Evolutionary conservation across 352 stramenopile species (phyloP), one percentile per base, ranked within the genome.

Genomic region (Saprolegnia diclina): DNA sequence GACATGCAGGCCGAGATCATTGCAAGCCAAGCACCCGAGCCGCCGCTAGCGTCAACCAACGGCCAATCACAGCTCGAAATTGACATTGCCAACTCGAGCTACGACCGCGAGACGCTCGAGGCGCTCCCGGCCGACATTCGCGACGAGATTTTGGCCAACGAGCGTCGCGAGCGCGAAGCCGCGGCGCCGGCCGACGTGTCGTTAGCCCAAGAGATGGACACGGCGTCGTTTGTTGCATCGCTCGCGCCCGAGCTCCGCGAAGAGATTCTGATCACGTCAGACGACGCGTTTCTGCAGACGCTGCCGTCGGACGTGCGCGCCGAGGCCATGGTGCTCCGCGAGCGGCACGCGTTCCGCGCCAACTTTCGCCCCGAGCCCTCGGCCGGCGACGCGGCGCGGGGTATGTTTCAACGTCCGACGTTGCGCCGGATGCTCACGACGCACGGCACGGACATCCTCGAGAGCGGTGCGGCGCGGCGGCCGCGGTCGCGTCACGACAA

Each of bases 191-290:
- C 91, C 16, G 96, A 99, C 77, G 95, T 96, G 6, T 97, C 94
- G 18, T 92, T 95, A 52, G 97, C 96, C 22, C 88, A 98, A 79
- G 96, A 99, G 56, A 99, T 99, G 95, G 97, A 99, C 76, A 98
- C 98, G 78, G 96, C 95, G 35, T 98, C 92, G 11, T 99, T 99
- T 78, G 82, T 99, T 10, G 96, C 96, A 5, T 99, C 97, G 3
- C 71, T 99, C 9, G 85, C 92, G 5, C 94, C 95, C 19, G 95
- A 98, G 56, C 75, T 99, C 24, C 86, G 97, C 37, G 82, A 98
- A 74, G 97, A 99, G 72, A 98, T 99, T 54, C 80, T 99, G 22
- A 76, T 98, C 16, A 98, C 93, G 21, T 97, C 95, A 38, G 95
- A 99, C 52, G 91, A 98, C 56, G 79, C 88, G 3, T 98, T 99